Conservation (phyloP, 192 early-diverging fungal genomes). For the Anaeromyces robustus region DNA sequence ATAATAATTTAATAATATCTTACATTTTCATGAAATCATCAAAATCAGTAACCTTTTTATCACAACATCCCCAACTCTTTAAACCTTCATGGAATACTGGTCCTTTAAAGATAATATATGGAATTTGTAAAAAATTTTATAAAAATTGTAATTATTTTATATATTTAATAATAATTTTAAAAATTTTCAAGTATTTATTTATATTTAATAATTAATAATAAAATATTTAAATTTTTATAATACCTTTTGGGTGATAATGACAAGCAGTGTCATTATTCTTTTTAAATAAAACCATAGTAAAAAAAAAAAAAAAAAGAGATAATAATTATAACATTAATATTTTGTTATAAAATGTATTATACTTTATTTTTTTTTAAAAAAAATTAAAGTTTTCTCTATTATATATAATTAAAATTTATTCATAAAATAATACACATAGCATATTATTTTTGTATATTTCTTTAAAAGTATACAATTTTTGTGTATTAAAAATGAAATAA, state of each 20-base stretch:
- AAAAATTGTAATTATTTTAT: too few relatives aligned
- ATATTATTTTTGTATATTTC: too few relatives aligned
- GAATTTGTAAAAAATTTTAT: too few relatives aligned
- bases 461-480: too few relatives aligned
- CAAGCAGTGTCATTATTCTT: conserved; percentile 62
- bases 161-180: not conserved
- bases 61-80: conserved; percentile 5
- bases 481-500: too few relatives aligned
- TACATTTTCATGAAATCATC: not conserved
- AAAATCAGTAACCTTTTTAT: not conserved
- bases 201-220: not conserved
- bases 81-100: conserved; percentile 93
- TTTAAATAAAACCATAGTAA: not conserved
- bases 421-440: too few relatives aligned
- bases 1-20: not conserved
- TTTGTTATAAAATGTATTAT: too few relatives aligned
- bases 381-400: too few relatives aligned
- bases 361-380: too few relatives aligned
- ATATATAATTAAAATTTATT: too few relatives aligned
- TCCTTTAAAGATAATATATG: too few relatives aligned
- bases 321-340: too few relatives aligned
- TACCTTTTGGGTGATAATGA: conserved; percentile 62
- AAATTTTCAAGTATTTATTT: not conserved
- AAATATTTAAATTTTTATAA: not conserved
- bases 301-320: not conserved